These are phyloP conservation scores for Taiozyma sp. DNA, from an alignment of 1,139 yeast species.

Conservation along the genomic window DNA sequence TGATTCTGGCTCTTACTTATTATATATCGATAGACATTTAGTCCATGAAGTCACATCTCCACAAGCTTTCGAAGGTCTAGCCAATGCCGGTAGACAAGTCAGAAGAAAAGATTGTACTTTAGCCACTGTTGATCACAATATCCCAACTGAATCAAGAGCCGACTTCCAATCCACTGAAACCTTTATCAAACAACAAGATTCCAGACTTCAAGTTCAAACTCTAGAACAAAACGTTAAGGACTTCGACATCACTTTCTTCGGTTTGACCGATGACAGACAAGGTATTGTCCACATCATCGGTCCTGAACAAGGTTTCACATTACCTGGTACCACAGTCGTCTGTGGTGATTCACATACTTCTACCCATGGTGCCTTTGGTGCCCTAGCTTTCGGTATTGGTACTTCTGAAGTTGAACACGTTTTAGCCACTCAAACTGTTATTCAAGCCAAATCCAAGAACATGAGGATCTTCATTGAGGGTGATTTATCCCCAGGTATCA, in stretches of 20 bases:
- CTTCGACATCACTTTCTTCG: conserved; percentile 86
- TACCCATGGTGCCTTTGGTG: conserved; percentile 97
- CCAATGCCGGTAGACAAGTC: conserved; percentile 79
- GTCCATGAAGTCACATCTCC: conserved; percentile 99
- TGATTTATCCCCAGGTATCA: conserved; percentile 78
- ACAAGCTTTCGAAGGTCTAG: conserved; percentile 95
- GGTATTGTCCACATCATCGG: conserved; percentile 98
- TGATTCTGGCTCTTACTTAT: conserved; percentile 77
- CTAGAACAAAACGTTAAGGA: conserved; percentile 89
- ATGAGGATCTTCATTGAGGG: conserved; percentile 90
- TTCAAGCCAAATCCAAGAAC: conserved; percentile 92
- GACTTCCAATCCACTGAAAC: conserved; percentile 68
- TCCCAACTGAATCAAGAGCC: conserved; percentile 84
- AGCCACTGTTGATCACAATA: conserved; percentile 97
- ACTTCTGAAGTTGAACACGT: conserved; percentile 99
- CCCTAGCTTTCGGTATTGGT: conserved; percentile 98
- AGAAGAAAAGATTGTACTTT: conserved; percentile 93
- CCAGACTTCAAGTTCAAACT: conserved; percentile 87
- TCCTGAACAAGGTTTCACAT: conserved; percentile 97
- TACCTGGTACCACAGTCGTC: conserved; percentile 97
- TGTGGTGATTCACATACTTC: conserved; percentile 99
- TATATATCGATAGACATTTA: conserved; percentile 93
- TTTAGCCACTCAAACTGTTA: conserved; percentile 92
- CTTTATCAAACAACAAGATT: conserved; percentile 89
- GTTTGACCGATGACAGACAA: conserved; percentile 91